phyloP scores from a whole-genome alignment of 495 filamentous ascomycete genomes.

The Chaetomidium leptoderma region DNA sequence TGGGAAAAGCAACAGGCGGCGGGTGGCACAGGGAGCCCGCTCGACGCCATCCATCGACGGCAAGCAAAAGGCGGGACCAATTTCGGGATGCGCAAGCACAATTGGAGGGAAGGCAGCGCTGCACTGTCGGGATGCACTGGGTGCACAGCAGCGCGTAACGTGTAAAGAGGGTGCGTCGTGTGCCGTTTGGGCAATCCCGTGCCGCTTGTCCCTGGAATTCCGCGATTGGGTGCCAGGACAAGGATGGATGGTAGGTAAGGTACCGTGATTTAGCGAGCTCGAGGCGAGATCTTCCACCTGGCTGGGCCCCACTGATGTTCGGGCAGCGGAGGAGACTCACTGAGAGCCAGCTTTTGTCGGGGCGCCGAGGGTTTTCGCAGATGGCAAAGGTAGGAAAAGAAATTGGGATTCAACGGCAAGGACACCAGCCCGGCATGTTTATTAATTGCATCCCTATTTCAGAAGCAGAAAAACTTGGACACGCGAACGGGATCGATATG shows the following conservation, averaged over 20 bases:
- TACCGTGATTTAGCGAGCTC: background rate
- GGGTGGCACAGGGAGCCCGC: slow-evolving; percentile 19
- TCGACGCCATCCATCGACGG: slow-evolving; percentile 15
- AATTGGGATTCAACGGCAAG: background rate
- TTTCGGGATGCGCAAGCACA: background rate
- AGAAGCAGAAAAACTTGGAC: too few relatives aligned
- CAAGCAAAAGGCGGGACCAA: background rate
- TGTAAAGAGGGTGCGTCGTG: slow-evolving; percentile 30
- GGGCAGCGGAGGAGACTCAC: too few relatives aligned
- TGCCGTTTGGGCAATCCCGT: slow-evolving; percentile 5
- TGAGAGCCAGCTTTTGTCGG: background rate
- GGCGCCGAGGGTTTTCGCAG: background rate
- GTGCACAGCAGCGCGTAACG: slow-evolving; percentile 10
- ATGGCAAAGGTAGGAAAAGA: background rate
- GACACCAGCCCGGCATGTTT: too few relatives aligned
- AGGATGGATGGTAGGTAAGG: too few relatives aligned
- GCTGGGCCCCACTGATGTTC: slow-evolving; percentile 6
- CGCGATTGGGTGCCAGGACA: background rate
- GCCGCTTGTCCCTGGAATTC: slow-evolving; percentile 1
- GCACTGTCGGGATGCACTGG: slow-evolving; percentile 10
- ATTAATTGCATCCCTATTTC: too few relatives aligned
- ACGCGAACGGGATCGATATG: too few relatives aligned
- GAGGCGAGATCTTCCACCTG: background rate
- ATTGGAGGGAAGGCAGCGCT: background rate
- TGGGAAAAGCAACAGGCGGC: slow-evolving; percentile 14